Evolutionary conservation across 2,329 filamentous ascomycete genomes (phyloP), one percentile per base, ranked within the genome.

Genomic region (Stachybotrys elegans): DNA sequence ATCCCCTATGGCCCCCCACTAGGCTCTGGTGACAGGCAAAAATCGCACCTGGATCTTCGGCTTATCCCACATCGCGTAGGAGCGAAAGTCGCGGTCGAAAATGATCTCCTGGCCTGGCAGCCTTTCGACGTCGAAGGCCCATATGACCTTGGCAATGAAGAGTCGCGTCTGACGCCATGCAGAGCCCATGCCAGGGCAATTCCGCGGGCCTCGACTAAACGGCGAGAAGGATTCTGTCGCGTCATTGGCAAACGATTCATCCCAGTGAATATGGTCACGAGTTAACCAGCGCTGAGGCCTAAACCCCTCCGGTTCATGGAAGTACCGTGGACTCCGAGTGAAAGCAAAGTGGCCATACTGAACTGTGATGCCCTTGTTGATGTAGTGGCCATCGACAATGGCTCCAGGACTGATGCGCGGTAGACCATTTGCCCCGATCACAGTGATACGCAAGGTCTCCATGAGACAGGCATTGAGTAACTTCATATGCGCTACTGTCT

Each of bases 331-430:
- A 7, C 8, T 14, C 19, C 36, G 36, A 4, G 36, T 39, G 20
- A 39, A 39, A 13, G 36, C 36, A 23, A 21, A 39, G n/a, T 5
- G 17, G 7, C 36, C 36, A 23, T 39, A 39, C n/a, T 39, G 36
- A 4, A 39, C 36, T 12, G 19, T 23, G 22, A 39, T 12, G 12
- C 45, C 45, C 35, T 31, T 43, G 40, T 31, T 45, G 41, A 57
- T 50, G 32, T 53, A 58, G 27, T 52, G 25, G 11, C 53, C 54
- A 25, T 58, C 54, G 2, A 57, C 51, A 9, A 27, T 42, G 13
- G 53, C 48, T 9, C 56, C 56, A 3, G 57, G 57, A 22, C 56
- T 56, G 9, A 50, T 32, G 1, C 51, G 50, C 2, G 55, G 49
- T 22, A 54, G 31, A 2, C 56, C 55, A 12, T 17, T 39, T 19